Evolutionary conservation across 2,329 filamentous ascomycete genomes (phyloP).

Genomic region (Venturia aucupariae): DNA sequence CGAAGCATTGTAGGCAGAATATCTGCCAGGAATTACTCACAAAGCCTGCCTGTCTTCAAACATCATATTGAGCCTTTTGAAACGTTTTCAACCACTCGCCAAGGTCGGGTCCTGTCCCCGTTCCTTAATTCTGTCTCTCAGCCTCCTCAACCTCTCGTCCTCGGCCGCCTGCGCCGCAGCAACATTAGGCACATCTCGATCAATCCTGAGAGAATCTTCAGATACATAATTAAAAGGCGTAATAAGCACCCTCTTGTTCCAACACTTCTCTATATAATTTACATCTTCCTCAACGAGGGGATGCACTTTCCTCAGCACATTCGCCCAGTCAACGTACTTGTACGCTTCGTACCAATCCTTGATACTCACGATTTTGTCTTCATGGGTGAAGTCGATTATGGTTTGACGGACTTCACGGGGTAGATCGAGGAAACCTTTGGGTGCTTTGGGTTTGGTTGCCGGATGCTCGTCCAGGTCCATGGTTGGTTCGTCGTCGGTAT

Average conservation of each 20-base stretch:
- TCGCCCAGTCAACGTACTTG: not conserved
- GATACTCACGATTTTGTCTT: not conserved
- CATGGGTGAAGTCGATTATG: not conserved
- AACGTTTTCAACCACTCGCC: too few relatives aligned
- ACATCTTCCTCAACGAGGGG: not conserved
- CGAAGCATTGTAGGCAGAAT: too few relatives aligned
- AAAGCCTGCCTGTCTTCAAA: too few relatives aligned
- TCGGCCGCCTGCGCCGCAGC: not conserved
- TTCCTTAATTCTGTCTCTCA: not conserved
- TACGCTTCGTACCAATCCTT: not conserved
- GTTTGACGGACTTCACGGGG: not conserved
- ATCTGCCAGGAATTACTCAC: too few relatives aligned
- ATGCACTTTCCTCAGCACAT: constrained; percentile 2
- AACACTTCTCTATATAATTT: not conserved
- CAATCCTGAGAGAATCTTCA: too few relatives aligned
- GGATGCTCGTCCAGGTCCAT: not conserved
- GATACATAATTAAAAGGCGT: not conserved
- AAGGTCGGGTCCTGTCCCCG: too few relatives aligned
- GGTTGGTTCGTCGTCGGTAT: not conserved
- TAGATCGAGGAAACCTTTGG: not conserved
- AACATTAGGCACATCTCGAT: not conserved
- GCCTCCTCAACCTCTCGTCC: not conserved
- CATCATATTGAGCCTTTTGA: too few relatives aligned
- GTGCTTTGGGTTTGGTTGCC: not conserved
- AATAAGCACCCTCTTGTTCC: not conserved